Base-by-base conservation (phyloP, 768 basidiomycete genomes). In the Pleurotus citrinopileatus region DNA sequence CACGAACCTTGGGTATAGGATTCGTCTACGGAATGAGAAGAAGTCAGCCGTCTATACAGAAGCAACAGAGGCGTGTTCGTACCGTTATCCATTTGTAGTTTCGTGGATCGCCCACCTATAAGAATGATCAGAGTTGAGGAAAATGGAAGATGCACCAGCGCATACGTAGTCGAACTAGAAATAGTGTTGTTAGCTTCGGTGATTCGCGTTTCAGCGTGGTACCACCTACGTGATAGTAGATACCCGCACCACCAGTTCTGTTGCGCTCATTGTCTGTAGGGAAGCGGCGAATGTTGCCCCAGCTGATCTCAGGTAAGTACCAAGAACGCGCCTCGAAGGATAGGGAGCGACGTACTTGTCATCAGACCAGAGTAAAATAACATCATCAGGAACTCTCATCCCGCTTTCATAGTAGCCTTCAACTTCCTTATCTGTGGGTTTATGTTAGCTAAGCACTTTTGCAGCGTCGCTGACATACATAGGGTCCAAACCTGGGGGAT, bases 11-110 rank as follows among this genome's bases (percentile, higher is more conserved):
- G 38, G 79, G 67, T 9, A 83, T 70, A 69, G 80, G 81, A 19
- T 73, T 78, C 42, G 72, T 79, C 79, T 83, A 55, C 20, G 59
- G 4, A 51, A 45, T 15, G 57, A 53, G 44, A 53, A 17, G 17
- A 19, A 47, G 38, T 34, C 42, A 26, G 36, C 6, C 22, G 8
- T 20, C 20, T 22, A 19, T 38, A 25, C 52, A 3, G 8, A 48
- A 17, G 5, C 28, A 23, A 29, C 15, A 15, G 3, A 13, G 12
- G 13, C 29, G 7, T 36, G 15, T 68, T 9, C 76, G 55, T 48
- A 81, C 81, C 19, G 77, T 76, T 46, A 87, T 83, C 86, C 86
- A 88, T 62, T 88, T 88, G 72, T 84, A 90, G 65, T 85, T 78
- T 42, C 81, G 68, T 1, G 84, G 82, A 54, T 74, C 74, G 12